Conservation (phyloP, 331 rosid species). For the Quercus phellos region DNA sequence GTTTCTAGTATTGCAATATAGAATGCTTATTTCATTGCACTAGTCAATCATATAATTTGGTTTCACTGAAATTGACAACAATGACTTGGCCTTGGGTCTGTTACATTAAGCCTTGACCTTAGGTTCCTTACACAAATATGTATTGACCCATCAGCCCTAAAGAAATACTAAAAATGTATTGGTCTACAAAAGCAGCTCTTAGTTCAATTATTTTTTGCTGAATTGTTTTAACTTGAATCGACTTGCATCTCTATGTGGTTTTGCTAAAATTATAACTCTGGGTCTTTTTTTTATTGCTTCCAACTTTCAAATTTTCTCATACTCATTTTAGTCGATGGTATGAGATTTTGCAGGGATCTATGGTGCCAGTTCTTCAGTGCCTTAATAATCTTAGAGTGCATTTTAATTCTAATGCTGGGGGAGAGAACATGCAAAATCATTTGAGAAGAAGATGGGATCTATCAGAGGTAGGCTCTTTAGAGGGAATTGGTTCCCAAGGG, state of each 20-base stretch:
- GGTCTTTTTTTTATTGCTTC: neutral
- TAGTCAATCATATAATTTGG: neutral
- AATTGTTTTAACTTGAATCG: conserved; percentile 14
- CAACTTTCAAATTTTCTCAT: conserved; percentile 13
- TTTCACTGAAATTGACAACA: neutral
- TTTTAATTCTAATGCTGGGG: conserved; percentile 54
- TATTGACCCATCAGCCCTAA: neutral
- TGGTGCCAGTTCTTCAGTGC: conserved; percentile 77
- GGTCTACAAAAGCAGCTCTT: conserved; percentile 5
- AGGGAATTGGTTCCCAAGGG: conserved; percentile 24
- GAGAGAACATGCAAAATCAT: conserved; percentile 45
- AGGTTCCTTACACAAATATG: neutral
- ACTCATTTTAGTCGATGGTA: conserved; percentile 24
- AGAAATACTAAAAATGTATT: neutral
- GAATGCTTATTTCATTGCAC: neutral
- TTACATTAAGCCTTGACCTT: neutral
- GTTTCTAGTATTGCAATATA: neutral
- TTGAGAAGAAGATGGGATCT: conserved; percentile 67
- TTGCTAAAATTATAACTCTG: conserved; percentile 2
- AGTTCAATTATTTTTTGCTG: conserved; percentile 9
- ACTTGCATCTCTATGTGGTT: conserved; percentile 12
- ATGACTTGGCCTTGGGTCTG: conserved; percentile 1
- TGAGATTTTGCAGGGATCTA: conserved; percentile 67
- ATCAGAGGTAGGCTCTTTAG: conserved; percentile 40
- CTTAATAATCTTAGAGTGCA: conserved; percentile 65